phyloP scores from a whole-genome alignment of 768 basidiomycete species.

The Mrakia hoshinonis region DNA sequence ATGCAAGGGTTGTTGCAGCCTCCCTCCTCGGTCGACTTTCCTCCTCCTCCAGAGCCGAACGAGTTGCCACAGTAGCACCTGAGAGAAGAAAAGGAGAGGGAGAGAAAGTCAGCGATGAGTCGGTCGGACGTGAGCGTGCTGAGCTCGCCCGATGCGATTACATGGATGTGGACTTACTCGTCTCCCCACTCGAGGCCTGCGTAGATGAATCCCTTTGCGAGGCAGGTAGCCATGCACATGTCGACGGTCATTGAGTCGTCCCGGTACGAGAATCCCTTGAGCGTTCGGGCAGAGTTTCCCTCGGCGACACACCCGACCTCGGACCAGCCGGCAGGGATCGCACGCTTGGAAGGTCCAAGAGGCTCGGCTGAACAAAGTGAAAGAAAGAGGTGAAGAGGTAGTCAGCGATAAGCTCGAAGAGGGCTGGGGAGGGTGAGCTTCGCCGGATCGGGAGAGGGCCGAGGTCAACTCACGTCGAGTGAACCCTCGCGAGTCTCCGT shows the following conservation, averaged over 20 bases:
- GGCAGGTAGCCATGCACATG: conserved; percentile 56
- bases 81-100: not conserved
- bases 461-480: conserved; percentile 19
- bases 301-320: conserved; percentile 41
- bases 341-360: conserved; percentile 13
- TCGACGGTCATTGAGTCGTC: conserved; percentile 58
- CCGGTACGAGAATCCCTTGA: conserved; percentile 47
- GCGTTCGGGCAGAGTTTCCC: conserved; percentile 56
- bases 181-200: conserved; percentile 58
- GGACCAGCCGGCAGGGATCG: conserved; percentile 34
- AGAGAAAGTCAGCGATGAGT: not conserved
- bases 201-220: conserved; percentile 51
- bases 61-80: conserved; percentile 54
- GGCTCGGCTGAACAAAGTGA: conserved; percentile 8
- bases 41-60: conserved; percentile 56
- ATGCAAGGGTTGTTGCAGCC: too few species aligned
- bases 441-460: not conserved
- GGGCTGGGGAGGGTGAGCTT: not conserved
- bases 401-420: not conserved
- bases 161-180: conserved; percentile 43
- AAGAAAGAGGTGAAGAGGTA: not conserved
- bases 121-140: conserved; percentile 16
- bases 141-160: conserved; percentile 40
- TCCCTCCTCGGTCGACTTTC: too few species aligned
- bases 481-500: conserved; percentile 29